Conservation (phyloP, 371 early-diverging fungal genomes). For the Lichtheimia hyalospora region DNA sequence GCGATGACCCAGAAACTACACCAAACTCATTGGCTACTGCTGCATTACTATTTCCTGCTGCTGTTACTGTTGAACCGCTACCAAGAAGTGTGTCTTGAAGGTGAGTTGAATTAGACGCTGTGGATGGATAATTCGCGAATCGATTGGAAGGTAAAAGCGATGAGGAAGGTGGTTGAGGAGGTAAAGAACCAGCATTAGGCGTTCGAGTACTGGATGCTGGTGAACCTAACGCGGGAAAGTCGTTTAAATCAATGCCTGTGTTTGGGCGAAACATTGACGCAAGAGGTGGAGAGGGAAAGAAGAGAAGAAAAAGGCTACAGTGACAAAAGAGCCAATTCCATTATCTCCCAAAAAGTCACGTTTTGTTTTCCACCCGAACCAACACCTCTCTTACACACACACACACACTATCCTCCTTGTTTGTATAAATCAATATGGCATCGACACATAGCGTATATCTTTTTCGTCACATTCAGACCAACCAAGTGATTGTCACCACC, state of each 20-base stretch:
- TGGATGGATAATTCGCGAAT: conserved; percentile 46
- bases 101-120: conserved; percentile 28
- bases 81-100: conserved; percentile 26
- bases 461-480: conserved; percentile 62
- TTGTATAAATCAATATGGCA: neutral
- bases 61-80: conserved; percentile 9
- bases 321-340: neutral
- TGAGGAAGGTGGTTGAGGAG: conserved; percentile 20
- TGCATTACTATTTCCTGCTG: conserved; percentile 6
- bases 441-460: conserved; percentile 44
- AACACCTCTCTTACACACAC: neutral
- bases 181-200: conserved; percentile 18
- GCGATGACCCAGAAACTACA: conserved; percentile 17
- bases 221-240: conserved; percentile 51
- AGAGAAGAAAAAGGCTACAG: conserved; percentile 6
- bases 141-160: conserved; percentile 28
- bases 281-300: neutral
- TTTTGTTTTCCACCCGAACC: neutral
- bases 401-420: neutral
- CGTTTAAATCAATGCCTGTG: conserved; percentile 48
- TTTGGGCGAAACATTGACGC: conserved; percentile 41
- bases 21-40: conserved; percentile 15
- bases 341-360: neutral
- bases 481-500: conserved; percentile 57
- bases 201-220: conserved; percentile 32